Evolutionary conservation across 2,329 filamentous ascomycete genomes (phyloP).

Genomic region (Fonsecaea pugnacius): DNA sequence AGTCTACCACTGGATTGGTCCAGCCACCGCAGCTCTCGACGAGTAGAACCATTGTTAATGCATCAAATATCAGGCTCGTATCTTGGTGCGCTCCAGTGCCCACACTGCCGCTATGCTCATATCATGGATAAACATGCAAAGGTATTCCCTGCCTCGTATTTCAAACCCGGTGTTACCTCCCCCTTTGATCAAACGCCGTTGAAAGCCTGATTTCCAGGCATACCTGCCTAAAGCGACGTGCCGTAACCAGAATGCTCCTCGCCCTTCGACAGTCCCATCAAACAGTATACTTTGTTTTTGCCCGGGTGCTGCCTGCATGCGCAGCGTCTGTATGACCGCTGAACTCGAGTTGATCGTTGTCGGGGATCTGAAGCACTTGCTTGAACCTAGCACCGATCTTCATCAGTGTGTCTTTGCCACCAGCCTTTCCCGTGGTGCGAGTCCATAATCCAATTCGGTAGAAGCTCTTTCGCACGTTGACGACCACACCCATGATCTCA

Average conservation of each 20-base stretch:
- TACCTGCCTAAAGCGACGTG: conserved; percentile 12
- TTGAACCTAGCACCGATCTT: conserved; percentile 91
- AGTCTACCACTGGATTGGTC: conserved; percentile 5
- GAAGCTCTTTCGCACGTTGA: conserved; percentile 98
- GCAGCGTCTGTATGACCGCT: conserved; percentile 95
- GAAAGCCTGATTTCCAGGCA: conserved; percentile 18
- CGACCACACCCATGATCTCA: conserved; percentile 96
- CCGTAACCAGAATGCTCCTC: conserved; percentile 13
- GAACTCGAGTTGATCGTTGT: conserved; percentile 83
- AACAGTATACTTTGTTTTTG: conserved; percentile 90
- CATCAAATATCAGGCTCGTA: conserved; percentile 21
- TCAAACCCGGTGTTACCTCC: conserved; percentile 13
- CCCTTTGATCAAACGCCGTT: conserved; percentile 23
- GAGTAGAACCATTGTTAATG: conserved; percentile 11
- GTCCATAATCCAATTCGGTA: conserved; percentile 99
- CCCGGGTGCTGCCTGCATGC: conserved; percentile 88
- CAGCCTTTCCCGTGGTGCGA: conserved; percentile 85
- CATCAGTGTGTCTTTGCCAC: conserved; percentile 82
- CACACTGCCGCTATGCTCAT: conserved; percentile 30
- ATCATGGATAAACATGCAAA: conserved; percentile 26
- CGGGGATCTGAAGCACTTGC: conserved; percentile 79
- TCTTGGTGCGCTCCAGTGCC: conserved; percentile 14
- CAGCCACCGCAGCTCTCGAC: conserved; percentile 6
- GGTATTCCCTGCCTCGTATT: conserved; percentile 26
- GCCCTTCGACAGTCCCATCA: conserved; percentile 50